Base-by-base conservation (phyloP, 441 rosid genomes). In the Populus hybrid region DNA sequence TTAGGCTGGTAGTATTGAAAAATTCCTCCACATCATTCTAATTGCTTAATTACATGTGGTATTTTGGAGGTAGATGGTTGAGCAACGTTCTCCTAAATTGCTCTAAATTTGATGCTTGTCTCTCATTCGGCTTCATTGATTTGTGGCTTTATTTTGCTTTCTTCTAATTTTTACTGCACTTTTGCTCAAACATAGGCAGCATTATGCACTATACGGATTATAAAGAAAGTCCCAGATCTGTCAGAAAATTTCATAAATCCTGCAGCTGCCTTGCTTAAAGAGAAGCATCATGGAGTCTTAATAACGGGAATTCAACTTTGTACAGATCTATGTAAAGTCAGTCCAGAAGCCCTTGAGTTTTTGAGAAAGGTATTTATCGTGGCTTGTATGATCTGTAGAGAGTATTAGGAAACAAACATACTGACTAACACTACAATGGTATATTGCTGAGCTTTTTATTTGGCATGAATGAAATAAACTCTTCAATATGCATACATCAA, bases 251-350 rank as follows among this genome's bases (percentile, higher is more conserved):
- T 96, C 87, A 83, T 94, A 81, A 94, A 93, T 67, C 91, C 97
- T 80, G 92, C 95, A 76, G 88, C 97, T 67, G 79, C 94, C 11
- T 90, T 96, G 71, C 98, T 96, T 80, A 93, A 88, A 88, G 99
- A 94, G 90, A 96, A 96, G 77, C 99, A 96, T 86, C 99, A 96
- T 84, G 99, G 99, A 75, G 98, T 92, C 81, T 83, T 93, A 83
- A 90, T 94, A 81, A 92, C 99, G 73, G 98, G 98, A 83, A 82
- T 96, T 88, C 98, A 96, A 83, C 97, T 96, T 73, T 94, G 98
- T 85, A 87, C 89, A 77, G 98, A 96, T 83, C 85, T 96, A 79
- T 93, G 99, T 85, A 90, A 83, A 88, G 86, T 88, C 89, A 91
- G 91, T 84, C 84, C 90, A 42, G 99, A 94, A 81, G 98, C 99